These are phyloP conservation scores for Sporisorium iseilematis-ciliati DNA, from an alignment of 1,284 basidiomycete species.

Conservation along the genomic window DNA sequence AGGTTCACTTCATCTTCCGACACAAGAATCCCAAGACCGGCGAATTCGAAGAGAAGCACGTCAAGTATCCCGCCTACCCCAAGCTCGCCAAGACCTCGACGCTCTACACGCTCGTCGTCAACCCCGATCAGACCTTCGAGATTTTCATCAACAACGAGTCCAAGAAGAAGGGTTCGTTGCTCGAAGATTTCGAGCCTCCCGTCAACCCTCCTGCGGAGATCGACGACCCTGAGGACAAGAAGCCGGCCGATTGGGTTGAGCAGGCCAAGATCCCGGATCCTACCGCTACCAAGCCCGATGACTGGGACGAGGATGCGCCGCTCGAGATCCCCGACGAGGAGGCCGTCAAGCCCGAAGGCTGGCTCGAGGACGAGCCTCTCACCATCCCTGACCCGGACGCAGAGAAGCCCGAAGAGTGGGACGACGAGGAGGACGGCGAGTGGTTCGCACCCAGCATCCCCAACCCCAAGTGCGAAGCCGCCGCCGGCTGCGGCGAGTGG, in stretches of 20 bases:
- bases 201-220: slow-evolving; percentile 95
- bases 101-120: slow-evolving; percentile 75
- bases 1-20: slow-evolving; percentile 70
- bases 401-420: slow-evolving; percentile 99
- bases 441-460: slow-evolving; percentile 90
- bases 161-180: slow-evolving; percentile 78
- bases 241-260: slow-evolving; percentile 95
- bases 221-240: slow-evolving; percentile 89
- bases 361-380: slow-evolving; percentile 90
- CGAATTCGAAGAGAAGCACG: slow-evolving; percentile 95
- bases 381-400: slow-evolving; percentile 90
- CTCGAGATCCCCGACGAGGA: slow-evolving; percentile 80
- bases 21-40: slow-evolving; percentile 68
- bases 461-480: slow-evolving; percentile 82
- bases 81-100: slow-evolving; percentile 68
- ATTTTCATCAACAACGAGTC: slow-evolving; percentile 88
- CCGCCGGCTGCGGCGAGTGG: slow-evolving; percentile 95
- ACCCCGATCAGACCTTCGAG: slow-evolving; percentile 94
- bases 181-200: slow-evolving; percentile 94
- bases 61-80: slow-evolving; percentile 83
- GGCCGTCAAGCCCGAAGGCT: slow-evolving; percentile 91
- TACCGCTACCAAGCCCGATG: slow-evolving; percentile 76
- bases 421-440: slow-evolving; percentile 98
- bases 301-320: slow-evolving; percentile 69
- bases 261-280: slow-evolving; percentile 85